Evolutionary conservation across 257 asterid genomes (phyloP).

Genomic region (Solanum rostratum): DNA sequence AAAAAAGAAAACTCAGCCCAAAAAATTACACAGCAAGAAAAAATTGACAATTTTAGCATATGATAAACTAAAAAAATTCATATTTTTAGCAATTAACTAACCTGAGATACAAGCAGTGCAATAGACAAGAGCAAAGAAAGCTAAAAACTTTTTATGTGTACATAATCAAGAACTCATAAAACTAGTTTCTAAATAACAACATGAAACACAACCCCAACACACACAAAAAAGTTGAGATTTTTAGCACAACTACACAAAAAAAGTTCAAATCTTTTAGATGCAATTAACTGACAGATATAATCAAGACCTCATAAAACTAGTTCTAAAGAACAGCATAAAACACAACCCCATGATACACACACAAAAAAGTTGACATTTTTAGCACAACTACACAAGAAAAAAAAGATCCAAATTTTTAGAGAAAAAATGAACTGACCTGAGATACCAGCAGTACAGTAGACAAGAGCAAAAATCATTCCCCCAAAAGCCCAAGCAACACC

Average conservation of each 20-base stretch:
- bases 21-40: not conserved
- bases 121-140: too few species aligned
- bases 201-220: not conserved
- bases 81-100: too few species aligned
- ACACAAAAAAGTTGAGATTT: not conserved
- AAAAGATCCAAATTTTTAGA: too few species aligned
- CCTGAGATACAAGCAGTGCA: too few species aligned
- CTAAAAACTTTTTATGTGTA: too few species aligned
- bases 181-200: too few species aligned
- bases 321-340: too few species aligned
- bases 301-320: too few species aligned
- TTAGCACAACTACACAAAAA: not conserved
- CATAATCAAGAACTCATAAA: too few species aligned
- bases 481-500: constrained; percentile 54
- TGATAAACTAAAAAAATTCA: not conserved
- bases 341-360: not conserved
- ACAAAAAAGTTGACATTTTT: not conserved
- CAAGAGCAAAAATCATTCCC: constrained; percentile 50
- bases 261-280: not conserved
- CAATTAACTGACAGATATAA: too few species aligned
- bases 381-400: too few species aligned
- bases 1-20: not conserved
- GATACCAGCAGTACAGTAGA: constrained; percentile 46
- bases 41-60: not conserved
- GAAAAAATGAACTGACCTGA: constrained; percentile 18